A percentile compares a stretch with the other conserved stretches of the same genome.
These are phyloP conservation scores for Curvularia lunata DNA, from an alignment of 2,329 filamentous ascomycete species.

Conservation along the genomic window DNA sequence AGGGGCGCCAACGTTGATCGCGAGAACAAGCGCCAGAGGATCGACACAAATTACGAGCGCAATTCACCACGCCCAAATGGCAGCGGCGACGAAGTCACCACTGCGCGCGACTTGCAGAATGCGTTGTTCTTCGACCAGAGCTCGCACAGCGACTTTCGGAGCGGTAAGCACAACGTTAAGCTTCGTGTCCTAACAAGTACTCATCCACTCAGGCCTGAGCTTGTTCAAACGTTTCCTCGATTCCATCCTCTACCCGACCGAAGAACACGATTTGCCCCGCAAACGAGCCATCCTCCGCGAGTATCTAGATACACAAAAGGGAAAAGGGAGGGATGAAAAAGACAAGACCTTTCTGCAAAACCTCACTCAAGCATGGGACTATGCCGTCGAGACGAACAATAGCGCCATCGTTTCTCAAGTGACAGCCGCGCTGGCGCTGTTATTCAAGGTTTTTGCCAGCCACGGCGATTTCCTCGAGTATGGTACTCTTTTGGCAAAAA, in stretches of 20 bases:
- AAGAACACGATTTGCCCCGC: slow-evolving; percentile 56
- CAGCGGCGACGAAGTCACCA: slow-evolving; percentile 40
- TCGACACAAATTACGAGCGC: slow-evolving; percentile 35
- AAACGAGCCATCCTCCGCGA: slow-evolving; percentile 68
- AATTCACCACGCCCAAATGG: slow-evolving; percentile 30
- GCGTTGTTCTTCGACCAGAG: slow-evolving; percentile 48
- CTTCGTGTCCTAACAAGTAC: not conserved
- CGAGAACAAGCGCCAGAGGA: slow-evolving; percentile 42
- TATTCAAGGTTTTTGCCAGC: slow-evolving; percentile 78
- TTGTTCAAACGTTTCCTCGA: slow-evolving; percentile 76
- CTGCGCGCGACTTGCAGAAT: slow-evolving; percentile 46
- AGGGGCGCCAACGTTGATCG: slow-evolving; percentile 29
- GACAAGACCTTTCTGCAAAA: slow-evolving; percentile 73
- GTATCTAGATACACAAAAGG: slow-evolving; percentile 68
- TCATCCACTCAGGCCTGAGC: slow-evolving; percentile 61
- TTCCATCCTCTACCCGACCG: slow-evolving; percentile 61
- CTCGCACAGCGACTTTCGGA: slow-evolving; percentile 37
- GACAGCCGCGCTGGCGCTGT: slow-evolving; percentile 78
- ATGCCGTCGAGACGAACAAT: slow-evolving; percentile 78
- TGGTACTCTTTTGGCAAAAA: slow-evolving; percentile 79
- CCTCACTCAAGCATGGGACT: slow-evolving; percentile 86
- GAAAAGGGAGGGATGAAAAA: slow-evolving; percentile 58
- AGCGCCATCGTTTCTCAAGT: slow-evolving; percentile 82
- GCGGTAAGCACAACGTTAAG: slow-evolving; percentile 25
- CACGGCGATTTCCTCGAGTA: slow-evolving; percentile 76